Evolutionary conservation across 257 asterid species (phyloP).

Genomic region (Solanum virginianum): DNA sequence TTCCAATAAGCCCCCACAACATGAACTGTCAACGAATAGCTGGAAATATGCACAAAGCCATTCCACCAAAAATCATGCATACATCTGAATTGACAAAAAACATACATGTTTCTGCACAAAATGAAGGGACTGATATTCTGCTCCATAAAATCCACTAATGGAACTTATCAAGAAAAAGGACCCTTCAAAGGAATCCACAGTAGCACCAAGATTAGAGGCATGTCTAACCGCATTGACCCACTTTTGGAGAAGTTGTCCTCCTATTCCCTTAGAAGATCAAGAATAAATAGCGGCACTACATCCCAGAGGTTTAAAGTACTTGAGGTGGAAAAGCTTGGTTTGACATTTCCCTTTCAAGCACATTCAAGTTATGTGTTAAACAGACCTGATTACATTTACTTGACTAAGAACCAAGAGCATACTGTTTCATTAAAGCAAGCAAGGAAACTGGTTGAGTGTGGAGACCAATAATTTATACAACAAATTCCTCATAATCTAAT

Average conservation of each 20-base stretch:
- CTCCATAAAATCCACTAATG: not conserved
- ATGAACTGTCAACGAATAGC: not conserved
- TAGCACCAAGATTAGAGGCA: not conserved
- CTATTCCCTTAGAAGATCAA: not conserved
- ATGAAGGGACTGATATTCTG: not conserved
- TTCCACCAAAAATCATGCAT: not conserved
- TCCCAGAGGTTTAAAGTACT: not conserved
- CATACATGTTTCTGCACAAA: not conserved
- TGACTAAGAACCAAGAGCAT: not conserved
- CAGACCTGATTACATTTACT: not conserved
- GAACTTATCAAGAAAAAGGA: not conserved
- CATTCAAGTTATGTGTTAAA: not conserved
- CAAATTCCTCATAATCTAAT: not conserved
- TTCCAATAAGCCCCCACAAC: not conserved
- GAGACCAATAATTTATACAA: not conserved
- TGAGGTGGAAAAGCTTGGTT: not conserved
- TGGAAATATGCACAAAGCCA: not conserved
- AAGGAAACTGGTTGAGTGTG: not conserved
- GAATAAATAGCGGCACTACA: not conserved
- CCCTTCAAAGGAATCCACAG: not conserved
- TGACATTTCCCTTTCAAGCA: not conserved
- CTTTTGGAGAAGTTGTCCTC: not conserved
- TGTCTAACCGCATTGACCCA: not conserved
- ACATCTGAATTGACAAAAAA: not conserved
- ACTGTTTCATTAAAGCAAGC: not conserved